These are phyloP conservation scores for Exophiala dermatitidis DNA, from an alignment of 2,329 filamentous ascomycete species.

Conservation along the genomic window DNA sequence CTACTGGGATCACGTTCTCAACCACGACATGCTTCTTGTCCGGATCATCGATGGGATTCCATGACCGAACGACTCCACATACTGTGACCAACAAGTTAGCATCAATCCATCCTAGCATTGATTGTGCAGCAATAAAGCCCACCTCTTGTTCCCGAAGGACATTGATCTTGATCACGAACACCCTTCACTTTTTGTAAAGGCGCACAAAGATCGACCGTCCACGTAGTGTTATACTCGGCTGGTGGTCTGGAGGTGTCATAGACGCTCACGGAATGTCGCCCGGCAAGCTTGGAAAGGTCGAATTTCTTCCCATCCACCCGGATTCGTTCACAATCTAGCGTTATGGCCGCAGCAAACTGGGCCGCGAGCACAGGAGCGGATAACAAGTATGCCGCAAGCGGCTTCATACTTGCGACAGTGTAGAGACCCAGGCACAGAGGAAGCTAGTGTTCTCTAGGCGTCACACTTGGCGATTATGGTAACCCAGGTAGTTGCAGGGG, in stretches of 20 bases:
- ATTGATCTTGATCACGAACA: conserved; percentile 51
- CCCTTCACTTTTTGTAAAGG: conserved; percentile 57
- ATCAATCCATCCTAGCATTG: not conserved
- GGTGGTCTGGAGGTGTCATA: conserved; percentile 24
- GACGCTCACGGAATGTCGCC: conserved; percentile 31
- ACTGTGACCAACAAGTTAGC: conserved; percentile 18
- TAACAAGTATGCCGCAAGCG: conserved; percentile 5
- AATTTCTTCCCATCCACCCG: conserved; percentile 34
- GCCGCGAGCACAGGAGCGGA: conserved; percentile 11
- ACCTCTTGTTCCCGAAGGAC: conserved; percentile 64
- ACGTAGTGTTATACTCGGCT: conserved; percentile 62
- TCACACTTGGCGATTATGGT: not conserved
- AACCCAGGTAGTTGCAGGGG: not conserved
- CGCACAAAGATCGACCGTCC: conserved; percentile 70
- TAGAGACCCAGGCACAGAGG: not conserved
- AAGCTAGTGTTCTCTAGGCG: not conserved
- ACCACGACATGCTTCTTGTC: conserved; percentile 26
- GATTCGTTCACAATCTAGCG: conserved; percentile 36
- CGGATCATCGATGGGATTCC: conserved; percentile 25
- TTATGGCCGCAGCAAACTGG: conserved; percentile 12
- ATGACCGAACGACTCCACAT: conserved; percentile 24
- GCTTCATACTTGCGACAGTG: conserved; percentile 12
- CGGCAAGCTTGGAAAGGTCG: conserved; percentile 35
- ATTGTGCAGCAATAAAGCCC: conserved; percentile 24
- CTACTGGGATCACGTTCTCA: conserved; percentile 30